Conservation (phyloP, 768 basidiomycete species). For the Leccinum olivaceopallidum region DNA sequence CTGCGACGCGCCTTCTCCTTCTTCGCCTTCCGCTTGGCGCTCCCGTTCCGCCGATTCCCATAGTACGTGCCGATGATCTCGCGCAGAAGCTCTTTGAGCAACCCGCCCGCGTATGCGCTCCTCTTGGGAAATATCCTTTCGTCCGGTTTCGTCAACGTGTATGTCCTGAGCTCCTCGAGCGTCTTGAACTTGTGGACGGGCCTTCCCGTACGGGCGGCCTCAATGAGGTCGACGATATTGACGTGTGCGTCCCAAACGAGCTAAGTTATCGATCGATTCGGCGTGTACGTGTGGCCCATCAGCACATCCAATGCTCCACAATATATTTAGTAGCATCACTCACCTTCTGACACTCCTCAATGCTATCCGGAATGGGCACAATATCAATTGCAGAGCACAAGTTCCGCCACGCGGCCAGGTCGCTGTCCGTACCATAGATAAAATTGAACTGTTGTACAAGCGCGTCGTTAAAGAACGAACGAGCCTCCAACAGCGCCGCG, state of each 20-base stretch:
- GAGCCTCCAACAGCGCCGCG: not conserved
- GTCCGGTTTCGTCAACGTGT: constrained; percentile 18
- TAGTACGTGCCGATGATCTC: constrained; percentile 23
- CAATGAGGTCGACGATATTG: constrained; percentile 35
- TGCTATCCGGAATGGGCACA: constrained; percentile 11
- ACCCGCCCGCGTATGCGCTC: constrained; percentile 28
- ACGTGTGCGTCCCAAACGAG: constrained; percentile 26
- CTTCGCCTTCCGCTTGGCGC: constrained; percentile 17
- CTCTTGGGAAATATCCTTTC: constrained; percentile 31
- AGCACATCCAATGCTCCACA: not conserved
- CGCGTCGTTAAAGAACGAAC: constrained; percentile 18
- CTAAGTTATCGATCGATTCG: constrained; percentile 8
- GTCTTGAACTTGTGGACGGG: constrained; percentile 24
- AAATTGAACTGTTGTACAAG: constrained; percentile 29
- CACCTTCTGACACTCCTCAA: constrained; percentile 22
- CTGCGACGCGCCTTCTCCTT: constrained; percentile 6
- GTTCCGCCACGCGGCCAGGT: constrained; percentile 20
- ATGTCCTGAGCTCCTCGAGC: constrained; percentile 21
- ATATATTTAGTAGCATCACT: not conserved
- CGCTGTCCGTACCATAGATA: constrained; percentile 20
- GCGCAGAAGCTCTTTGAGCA: constrained; percentile 31
- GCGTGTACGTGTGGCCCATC: not conserved
- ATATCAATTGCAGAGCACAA: constrained; percentile 23
- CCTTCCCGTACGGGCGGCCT: constrained; percentile 11
- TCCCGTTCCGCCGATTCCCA: constrained; percentile 21